phyloP scores from a whole-genome alignment of 768 basidiomycete genomes.

The Obba rivulosa region DNA sequence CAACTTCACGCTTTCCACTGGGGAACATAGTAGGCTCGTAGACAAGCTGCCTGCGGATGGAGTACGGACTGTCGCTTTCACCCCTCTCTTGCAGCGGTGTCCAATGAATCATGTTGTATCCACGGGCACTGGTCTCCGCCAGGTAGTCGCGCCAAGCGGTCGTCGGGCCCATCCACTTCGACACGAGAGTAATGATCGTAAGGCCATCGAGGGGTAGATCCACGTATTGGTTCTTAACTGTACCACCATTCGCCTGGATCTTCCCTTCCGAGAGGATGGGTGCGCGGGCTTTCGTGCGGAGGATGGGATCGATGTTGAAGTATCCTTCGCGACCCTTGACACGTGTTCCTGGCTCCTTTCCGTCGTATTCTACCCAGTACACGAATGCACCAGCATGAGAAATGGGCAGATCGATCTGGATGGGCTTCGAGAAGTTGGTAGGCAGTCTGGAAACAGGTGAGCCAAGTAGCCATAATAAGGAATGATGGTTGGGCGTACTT shows the following conservation, averaged over 20 bases:
- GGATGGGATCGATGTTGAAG: slow-evolving; percentile 93
- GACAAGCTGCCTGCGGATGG: slow-evolving; percentile 78
- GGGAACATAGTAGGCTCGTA: slow-evolving; percentile 78
- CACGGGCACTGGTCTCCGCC: slow-evolving; percentile 77
- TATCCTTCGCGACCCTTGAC: slow-evolving; percentile 84
- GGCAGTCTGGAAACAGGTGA: slow-evolving; percentile 53
- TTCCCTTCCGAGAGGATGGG: slow-evolving; percentile 59
- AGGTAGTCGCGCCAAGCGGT: slow-evolving; percentile 76
- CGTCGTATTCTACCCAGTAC: slow-evolving; percentile 92
- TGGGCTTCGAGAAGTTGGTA: slow-evolving; percentile 81
- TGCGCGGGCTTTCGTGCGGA: slow-evolving; percentile 68
- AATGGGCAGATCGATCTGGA: slow-evolving; percentile 92
- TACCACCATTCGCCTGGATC: slow-evolving; percentile 46
- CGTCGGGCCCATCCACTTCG: slow-evolving; percentile 96
- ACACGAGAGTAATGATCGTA: slow-evolving; percentile 83
- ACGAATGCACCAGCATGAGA: slow-evolving; percentile 95
- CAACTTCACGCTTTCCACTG: slow-evolving; percentile 21
- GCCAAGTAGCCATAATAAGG: neutral
- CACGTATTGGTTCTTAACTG: slow-evolving; percentile 44
- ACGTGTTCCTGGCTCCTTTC: slow-evolving; percentile 49
- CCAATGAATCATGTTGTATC: slow-evolving; percentile 98
- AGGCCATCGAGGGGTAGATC: slow-evolving; percentile 85
- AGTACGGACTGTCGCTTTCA: slow-evolving; percentile 87
- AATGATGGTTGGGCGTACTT: slow-evolving; percentile 45
- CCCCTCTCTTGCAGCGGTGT: slow-evolving; percentile 93